Conservation (phyloP, 345 rosid genomes). For the Sonneratia alba region DNA sequence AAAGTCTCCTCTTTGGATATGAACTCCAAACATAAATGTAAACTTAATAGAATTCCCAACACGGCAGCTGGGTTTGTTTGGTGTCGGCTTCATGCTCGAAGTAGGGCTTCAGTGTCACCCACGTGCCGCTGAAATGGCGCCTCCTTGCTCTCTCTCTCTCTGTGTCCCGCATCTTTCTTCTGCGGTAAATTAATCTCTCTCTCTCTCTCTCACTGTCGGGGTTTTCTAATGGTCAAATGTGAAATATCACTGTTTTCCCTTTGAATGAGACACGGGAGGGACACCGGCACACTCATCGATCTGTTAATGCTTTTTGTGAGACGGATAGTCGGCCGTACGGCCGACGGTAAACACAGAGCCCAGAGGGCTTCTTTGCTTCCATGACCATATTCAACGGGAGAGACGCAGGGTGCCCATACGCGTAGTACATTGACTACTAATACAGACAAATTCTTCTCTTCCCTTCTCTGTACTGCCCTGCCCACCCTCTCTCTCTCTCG, state of each 20-base stretch:
- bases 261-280: not conserved
- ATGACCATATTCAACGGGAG: not conserved
- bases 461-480: not conserved
- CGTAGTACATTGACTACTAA: not conserved
- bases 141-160: no score
- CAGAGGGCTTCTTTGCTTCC: not conserved
- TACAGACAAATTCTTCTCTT: not conserved
- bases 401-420: not conserved
- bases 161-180: no score
- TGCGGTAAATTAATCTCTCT: no score
- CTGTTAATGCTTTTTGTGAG: not conserved
- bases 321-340: no score
- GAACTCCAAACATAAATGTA: no score
- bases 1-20: no score
- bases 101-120: not conserved
- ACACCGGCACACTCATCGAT: not conserved
- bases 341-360: no score
- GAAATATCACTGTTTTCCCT: not conserved
- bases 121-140: not conserved
- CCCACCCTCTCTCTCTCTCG: not conserved
- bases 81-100: slow-evolving; percentile 1
- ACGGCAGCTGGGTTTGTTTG: not conserved
- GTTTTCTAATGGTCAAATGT: not conserved
- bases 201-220: not conserved
- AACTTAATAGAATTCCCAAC: not conserved